These are phyloP conservation scores for Sporobolus alterniflorus DNA, from an alignment of 202 grass and related monocot species.

Conservation along the genomic window DNA sequence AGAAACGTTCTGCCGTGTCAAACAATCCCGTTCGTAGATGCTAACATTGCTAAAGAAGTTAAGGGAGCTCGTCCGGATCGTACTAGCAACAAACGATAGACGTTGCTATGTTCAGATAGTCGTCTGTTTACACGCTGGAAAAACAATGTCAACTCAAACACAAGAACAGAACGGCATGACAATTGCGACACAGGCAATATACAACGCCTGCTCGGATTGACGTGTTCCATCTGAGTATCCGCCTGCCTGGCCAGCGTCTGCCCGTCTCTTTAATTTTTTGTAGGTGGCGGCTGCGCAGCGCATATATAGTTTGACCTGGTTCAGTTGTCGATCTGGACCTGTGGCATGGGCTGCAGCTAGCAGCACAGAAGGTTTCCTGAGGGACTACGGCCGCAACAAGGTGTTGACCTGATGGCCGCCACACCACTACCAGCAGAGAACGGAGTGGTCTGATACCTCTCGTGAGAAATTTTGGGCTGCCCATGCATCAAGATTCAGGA, in stretches of 20 bases:
- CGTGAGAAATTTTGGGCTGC: too few relatives aligned
- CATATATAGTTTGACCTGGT: neutral
- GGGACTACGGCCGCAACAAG: neutral
- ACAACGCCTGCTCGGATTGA: neutral
- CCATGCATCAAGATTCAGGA: too few relatives aligned
- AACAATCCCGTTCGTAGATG: too few relatives aligned
- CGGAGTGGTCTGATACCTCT: too few relatives aligned
- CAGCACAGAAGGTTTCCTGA: too few relatives aligned
- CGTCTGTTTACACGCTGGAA: too few relatives aligned
- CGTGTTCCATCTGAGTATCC: neutral
- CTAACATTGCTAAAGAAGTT: too few relatives aligned
- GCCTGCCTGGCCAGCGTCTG: neutral
- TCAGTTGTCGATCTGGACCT: neutral
- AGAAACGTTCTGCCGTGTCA: neutral
- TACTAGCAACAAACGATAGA: too few relatives aligned
- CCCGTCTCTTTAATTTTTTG: neutral
- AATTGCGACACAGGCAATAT: neutral
- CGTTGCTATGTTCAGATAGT: too few relatives aligned
- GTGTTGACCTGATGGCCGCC: neutral
- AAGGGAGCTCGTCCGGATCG: neutral
- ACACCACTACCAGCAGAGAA: neutral
- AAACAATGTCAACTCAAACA: neutral
- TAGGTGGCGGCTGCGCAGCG: neutral
- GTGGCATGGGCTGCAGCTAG: neutral
- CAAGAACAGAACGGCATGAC: neutral